Base-by-base conservation (phyloP, 1,284 basidiomycete genomes). In the Trichosporon coremiiforme region DNA sequence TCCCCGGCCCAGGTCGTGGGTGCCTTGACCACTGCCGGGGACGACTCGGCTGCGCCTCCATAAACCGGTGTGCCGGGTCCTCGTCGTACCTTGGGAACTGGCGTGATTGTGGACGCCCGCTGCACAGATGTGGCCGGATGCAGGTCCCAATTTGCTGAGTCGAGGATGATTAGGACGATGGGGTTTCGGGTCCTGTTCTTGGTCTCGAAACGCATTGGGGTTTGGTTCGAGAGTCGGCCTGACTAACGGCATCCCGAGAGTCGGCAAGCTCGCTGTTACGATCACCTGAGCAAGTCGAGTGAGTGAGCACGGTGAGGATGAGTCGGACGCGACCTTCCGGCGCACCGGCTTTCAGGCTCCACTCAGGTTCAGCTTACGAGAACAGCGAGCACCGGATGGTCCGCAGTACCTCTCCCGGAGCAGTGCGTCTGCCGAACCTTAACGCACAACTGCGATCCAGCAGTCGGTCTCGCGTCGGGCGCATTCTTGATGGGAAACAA, bases 141-240 rank as follows among this genome's bases (percentile, higher is more conserved):
- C 47, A 53, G 47, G n/a, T n/a, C 47, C 47, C 1, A 22, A 22
- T 20, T 22, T 7, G n/a, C 47, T 22, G 47, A 20, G 47, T 20
- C n/a, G n/a, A 6, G n/a, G n/a, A 6, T 12, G 20, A 9, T 15
- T 8, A 33, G 33, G 3, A 2, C n/a, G n/a, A 53, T 53, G 6
- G 47, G 20, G 47, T 53, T 53, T 53, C 47, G 47, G 47, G 47
- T 53, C 47, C 47, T 53, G 47, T 53, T 22, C 20, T 53, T 22
- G n/a, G n/a, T 1, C 1, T 53, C 1, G 15, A 22, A 53, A 20
- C 20, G 20, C 17, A 22, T 22, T 22, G 20, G 47, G 1, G 20
- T 1, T 53, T 22, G 47, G 8, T 22, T 53, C 20, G 20, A 53
- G 20, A 22, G 20, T 20, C 20, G 36, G 47, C 47, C 8, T 20